phyloP scores from a whole-genome alignment of 805 yeast species.

The Priceomyces haplophilus region DNA sequence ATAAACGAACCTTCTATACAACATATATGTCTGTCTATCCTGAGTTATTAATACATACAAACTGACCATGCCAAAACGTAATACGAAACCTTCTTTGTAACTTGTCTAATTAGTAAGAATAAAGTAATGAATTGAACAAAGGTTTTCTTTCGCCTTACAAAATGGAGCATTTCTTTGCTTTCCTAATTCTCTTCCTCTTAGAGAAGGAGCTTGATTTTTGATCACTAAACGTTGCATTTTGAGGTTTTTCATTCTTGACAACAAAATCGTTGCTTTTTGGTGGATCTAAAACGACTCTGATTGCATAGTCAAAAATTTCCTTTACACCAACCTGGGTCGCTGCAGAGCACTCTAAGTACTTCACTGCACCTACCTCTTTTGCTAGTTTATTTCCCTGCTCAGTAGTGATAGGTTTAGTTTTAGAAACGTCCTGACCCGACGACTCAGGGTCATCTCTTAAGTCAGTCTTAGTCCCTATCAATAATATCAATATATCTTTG shows the following conservation, averaged over 20 bases:
- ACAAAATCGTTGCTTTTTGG: slow-evolving; percentile 26
- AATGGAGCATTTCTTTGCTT: slow-evolving; percentile 39
- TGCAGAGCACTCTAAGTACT: slow-evolving; percentile 86
- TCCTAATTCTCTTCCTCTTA: slow-evolving; percentile 28
- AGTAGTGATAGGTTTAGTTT: slow-evolving; percentile 57
- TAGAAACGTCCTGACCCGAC: slow-evolving; percentile 59
- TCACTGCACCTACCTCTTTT: slow-evolving; percentile 66
- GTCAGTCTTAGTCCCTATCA: slow-evolving; percentile 89
- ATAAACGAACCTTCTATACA: slow-evolving; percentile 1
- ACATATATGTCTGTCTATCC: slow-evolving; percentile 1
- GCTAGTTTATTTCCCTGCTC: slow-evolving; percentile 68
- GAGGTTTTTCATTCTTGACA: slow-evolving; percentile 6
- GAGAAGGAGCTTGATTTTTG: slow-evolving; percentile 7
- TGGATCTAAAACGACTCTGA: slow-evolving; percentile 61
- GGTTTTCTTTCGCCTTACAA: slow-evolving; percentile 19
- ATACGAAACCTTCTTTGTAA: background rate
- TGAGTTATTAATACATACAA: slow-evolving; percentile 4
- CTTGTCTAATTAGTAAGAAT: background rate
- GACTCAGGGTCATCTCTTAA: slow-evolving; percentile 77
- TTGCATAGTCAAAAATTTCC: slow-evolving; percentile 80
- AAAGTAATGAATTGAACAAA: slow-evolving; percentile 1
- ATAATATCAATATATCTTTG: slow-evolving; percentile 59
- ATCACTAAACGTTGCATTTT: background rate
- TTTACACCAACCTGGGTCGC: slow-evolving; percentile 84
- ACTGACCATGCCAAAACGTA: slow-evolving; percentile 1